phyloP scores from a whole-genome alignment of 2,329 filamentous ascomycete genomes.

The Sclerotinia sclerotiorum region DNA sequence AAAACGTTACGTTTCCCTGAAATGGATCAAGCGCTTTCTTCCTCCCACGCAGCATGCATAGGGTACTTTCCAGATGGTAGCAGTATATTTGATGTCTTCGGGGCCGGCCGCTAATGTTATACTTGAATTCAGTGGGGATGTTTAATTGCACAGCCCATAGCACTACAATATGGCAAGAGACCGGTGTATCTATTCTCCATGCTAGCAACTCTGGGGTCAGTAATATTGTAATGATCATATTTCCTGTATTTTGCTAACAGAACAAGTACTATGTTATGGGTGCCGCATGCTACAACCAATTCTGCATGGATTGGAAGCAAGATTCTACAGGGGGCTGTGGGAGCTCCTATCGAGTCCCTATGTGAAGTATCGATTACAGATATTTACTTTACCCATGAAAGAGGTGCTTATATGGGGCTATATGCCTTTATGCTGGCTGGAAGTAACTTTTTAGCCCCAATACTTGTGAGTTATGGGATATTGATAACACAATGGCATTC shows the following conservation, averaged over 20 bases:
- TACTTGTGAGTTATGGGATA: constrained; percentile 40
- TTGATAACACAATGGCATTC: not conserved
- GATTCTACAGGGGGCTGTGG: constrained; percentile 36
- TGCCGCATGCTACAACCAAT: constrained; percentile 39
- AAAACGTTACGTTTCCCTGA: not conserved
- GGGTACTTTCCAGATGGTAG: not conserved
- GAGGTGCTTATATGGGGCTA: constrained; percentile 45
- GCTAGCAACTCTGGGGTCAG: constrained; percentile 38
- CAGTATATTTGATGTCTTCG: not conserved
- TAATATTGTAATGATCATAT: not conserved
- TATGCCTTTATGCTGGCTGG: constrained; percentile 48
- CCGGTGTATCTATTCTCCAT: constrained; percentile 34
- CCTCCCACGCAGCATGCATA: not conserved
- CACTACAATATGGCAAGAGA: constrained; percentile 49
- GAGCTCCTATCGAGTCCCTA: constrained; percentile 37
- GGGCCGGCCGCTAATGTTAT: not conserved
- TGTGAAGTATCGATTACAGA: constrained; percentile 41
- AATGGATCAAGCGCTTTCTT: not conserved
- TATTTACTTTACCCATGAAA: constrained; percentile 47
- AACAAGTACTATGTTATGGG: constrained; percentile 43
- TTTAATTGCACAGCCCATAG: constrained; percentile 54
- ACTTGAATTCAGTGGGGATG: constrained; percentile 50
- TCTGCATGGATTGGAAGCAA: constrained; percentile 42
- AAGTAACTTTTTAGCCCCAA: constrained; percentile 48
- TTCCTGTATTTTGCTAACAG: not conserved